Evolutionary conservation across 1,284 basidiomycete species (phyloP).

Genomic region (Ceratobasidium sp.): DNA sequence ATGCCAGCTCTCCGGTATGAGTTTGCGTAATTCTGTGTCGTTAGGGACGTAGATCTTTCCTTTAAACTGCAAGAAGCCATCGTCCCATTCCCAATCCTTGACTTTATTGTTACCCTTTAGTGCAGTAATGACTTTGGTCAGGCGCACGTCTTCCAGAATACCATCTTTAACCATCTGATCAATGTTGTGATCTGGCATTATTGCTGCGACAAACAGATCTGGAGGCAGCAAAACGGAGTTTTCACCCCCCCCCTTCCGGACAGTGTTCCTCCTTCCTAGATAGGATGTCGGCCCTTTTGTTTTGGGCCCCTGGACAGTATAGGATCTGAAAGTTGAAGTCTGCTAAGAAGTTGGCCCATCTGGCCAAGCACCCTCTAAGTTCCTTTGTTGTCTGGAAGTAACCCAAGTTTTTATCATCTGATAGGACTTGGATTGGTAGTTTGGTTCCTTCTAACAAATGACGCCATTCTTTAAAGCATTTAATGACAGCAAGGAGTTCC

Average conservation of each 20-base stretch:
- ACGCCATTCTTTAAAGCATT: conserved; percentile 8
- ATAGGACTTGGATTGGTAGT: conserved; percentile 10
- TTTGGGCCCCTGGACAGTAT: no score
- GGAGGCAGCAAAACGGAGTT: not conserved
- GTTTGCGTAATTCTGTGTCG: not conserved
- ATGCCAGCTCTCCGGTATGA: not conserved
- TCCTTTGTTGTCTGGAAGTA: no score
- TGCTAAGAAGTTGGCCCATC: no score
- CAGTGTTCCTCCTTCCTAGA: no score
- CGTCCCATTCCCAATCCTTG: no score
- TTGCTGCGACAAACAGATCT: not conserved
- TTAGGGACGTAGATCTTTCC: not conserved
- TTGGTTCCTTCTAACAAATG: conserved; percentile 13
- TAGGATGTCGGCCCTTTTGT: no score
- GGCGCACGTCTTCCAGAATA: not conserved
- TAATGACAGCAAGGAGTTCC: conserved; percentile 29
- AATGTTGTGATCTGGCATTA: conserved; percentile 9
- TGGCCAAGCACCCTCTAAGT: no score
- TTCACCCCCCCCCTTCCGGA: no score
- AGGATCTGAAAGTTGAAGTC: no score
- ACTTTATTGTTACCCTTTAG: not conserved
- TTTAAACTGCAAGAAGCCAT: no score
- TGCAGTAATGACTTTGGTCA: not conserved
- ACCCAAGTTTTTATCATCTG: not conserved
- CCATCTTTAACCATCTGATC: not conserved